Conservation (phyloP, 192 early-diverging fungal species). For the Gryganskiella cystojenkinii region DNA sequence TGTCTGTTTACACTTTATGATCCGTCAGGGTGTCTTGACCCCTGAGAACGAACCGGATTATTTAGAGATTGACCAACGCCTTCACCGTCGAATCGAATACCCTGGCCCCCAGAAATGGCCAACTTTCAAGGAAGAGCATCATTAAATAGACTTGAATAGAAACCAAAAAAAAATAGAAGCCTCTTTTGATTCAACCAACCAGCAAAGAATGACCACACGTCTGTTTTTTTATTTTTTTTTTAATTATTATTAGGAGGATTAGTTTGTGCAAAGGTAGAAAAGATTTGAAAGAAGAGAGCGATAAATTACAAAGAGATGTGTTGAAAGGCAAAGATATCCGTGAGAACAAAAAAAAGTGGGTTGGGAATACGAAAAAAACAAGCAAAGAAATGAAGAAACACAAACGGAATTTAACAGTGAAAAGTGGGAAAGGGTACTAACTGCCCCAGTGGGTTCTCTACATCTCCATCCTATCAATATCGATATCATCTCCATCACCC, state of each 20-base stretch:
- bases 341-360: neutral
- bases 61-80: slow-evolving; percentile 70
- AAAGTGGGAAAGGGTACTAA: neutral
- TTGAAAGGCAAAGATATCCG: neutral
- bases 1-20: slow-evolving; percentile 86
- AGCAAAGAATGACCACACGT: no score
- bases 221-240: no score
- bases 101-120: slow-evolving; percentile 67
- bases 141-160: no score
- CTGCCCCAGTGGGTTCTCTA: neutral
- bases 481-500: neutral
- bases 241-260: no score
- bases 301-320: neutral
- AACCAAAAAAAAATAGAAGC: no score
- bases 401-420: neutral
- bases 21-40: slow-evolving; percentile 77
- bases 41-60: slow-evolving; percentile 88
- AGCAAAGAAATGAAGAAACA: neutral
- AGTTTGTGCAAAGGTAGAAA: no score
- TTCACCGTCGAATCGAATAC: slow-evolving; percentile 75
- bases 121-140: slow-evolving; percentile 32
- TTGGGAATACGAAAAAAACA: neutral
- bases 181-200: no score
- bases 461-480: slow-evolving; percentile 21
- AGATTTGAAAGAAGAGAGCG: neutral